A percentile compares a stretch with the other conserved stretches of the same genome.
These are phyloP conservation scores for Entomortierella parvispora DNA, from an alignment of 192 early-diverging fungal genomes.

Conservation along the genomic window DNA sequence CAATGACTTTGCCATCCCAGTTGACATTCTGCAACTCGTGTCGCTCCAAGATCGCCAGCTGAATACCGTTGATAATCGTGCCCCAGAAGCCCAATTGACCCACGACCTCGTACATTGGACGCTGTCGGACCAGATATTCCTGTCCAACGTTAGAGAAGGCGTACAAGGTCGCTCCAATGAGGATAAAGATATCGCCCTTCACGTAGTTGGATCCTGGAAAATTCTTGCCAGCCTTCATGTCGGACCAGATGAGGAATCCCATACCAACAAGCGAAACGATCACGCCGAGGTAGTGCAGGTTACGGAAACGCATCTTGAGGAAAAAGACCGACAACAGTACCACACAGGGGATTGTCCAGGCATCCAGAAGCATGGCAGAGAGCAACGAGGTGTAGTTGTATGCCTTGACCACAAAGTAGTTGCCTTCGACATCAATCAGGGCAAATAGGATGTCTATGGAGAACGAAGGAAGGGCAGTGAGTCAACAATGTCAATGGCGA, in stretches of 20 bases:
- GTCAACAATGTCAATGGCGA: not conserved
- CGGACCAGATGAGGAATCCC: slow-evolving; percentile 72
- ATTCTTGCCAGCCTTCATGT: slow-evolving; percentile 71
- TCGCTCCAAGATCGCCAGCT: slow-evolving; percentile 77
- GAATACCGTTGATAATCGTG: slow-evolving; percentile 76
- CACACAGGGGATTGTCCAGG: slow-evolving; percentile 81
- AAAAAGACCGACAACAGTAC: slow-evolving; percentile 75
- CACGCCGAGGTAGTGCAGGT: slow-evolving; percentile 76
- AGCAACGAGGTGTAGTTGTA: slow-evolving; percentile 80
- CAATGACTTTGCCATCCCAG: slow-evolving; percentile 67
- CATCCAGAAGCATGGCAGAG: slow-evolving; percentile 81
- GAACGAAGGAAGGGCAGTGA: slow-evolving; percentile 5
- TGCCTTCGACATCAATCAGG: slow-evolving; percentile 82
- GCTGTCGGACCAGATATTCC: slow-evolving; percentile 77
- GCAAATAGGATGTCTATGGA: slow-evolving; percentile 65
- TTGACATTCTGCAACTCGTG: slow-evolving; percentile 53
- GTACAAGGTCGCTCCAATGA: slow-evolving; percentile 79
- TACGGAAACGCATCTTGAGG: slow-evolving; percentile 69
- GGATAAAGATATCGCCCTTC: slow-evolving; percentile 78
- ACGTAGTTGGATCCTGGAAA: slow-evolving; percentile 61
- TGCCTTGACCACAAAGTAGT: slow-evolving; percentile 84
- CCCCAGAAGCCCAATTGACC: slow-evolving; percentile 80
- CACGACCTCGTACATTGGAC: slow-evolving; percentile 79
- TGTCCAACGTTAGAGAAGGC: slow-evolving; percentile 78
- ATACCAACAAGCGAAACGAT: slow-evolving; percentile 74